Evolutionary conservation across 345 rosid species (phyloP).

Genomic region (Noccaea caerulescens): DNA sequence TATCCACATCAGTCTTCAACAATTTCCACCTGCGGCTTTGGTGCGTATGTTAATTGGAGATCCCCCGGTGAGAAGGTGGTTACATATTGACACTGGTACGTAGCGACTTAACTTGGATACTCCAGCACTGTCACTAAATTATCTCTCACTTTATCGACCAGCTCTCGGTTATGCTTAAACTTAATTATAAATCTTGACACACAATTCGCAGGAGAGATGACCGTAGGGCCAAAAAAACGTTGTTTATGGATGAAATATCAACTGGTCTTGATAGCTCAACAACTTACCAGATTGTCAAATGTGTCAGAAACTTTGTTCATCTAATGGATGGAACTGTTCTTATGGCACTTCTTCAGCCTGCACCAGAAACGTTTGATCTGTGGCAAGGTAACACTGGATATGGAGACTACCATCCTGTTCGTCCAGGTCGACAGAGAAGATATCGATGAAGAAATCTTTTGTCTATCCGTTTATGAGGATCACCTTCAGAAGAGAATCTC

Average conservation of each 20-base stretch:
- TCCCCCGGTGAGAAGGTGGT: not conserved
- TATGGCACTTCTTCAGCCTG: slow-evolving; percentile 96
- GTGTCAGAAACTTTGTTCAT: slow-evolving; percentile 82
- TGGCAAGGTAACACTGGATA: not conserved
- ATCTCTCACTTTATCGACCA: not conserved
- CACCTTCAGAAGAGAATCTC: not conserved
- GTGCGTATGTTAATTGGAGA: not conserved
- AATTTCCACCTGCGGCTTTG: not conserved
- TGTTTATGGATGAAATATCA: slow-evolving; percentile 98
- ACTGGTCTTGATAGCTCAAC: slow-evolving; percentile 97
- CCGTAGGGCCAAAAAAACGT: slow-evolving; percentile 92
- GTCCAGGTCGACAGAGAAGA: not conserved
- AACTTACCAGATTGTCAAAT: slow-evolving; percentile 84
- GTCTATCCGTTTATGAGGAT: not conserved
- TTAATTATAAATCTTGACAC: not conserved
- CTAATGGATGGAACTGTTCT: slow-evolving; percentile 87
- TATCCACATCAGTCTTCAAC: too few relatives aligned
- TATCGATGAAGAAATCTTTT: not conserved
- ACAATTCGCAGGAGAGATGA: slow-evolving; percentile 79
- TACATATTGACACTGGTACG: not conserved
- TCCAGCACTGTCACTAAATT: not conserved
- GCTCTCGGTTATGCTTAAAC: not conserved
- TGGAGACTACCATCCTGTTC: not conserved
- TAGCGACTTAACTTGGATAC: not conserved
- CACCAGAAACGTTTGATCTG: slow-evolving; percentile 93